Evolutionary conservation across 179 eudicot species (phyloP).

Genomic region (Spergularia azorica): DNA sequence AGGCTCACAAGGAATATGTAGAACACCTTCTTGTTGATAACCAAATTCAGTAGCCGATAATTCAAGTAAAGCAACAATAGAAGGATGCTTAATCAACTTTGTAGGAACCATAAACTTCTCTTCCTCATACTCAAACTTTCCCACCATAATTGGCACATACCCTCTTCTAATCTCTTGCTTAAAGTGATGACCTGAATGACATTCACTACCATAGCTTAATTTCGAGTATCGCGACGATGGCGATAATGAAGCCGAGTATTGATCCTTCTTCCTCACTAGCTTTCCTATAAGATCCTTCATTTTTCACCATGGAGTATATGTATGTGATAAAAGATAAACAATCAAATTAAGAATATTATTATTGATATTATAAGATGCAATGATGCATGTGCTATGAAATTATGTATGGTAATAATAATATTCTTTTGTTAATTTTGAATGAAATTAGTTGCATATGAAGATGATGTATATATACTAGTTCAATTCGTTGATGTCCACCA

Average conservation of each 20-base stretch:
- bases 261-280: conserved; percentile 25
- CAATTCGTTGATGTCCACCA: too few relatives aligned
- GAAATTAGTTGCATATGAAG: background rate
- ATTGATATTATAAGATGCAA: too few relatives aligned
- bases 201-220: background rate
- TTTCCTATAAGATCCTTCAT: conserved; percentile 24
- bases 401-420: too few relatives aligned
- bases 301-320: background rate
- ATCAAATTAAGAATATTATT: too few relatives aligned
- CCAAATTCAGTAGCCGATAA: conserved; percentile 33
- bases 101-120: conserved; percentile 38
- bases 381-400: too few relatives aligned
- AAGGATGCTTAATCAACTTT: conserved; percentile 32
- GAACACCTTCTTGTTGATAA: conserved; percentile 31
- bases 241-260: background rate
- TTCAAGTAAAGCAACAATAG: conserved; percentile 26
- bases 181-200: too few relatives aligned
- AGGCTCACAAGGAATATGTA: conserved; percentile 34
- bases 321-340: too few relatives aligned
- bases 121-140: conserved; percentile 19
- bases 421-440: background rate
- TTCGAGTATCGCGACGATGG: conserved; percentile 17
- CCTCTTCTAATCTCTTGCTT: conserved; percentile 23
- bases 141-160: conserved; percentile 33
- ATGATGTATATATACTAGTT: background rate